Evolutionary conservation across 768 basidiomycete genomes (phyloP), one percentile per base, ranked within the genome.

Genomic region (Termitomyces sp.): DNA sequence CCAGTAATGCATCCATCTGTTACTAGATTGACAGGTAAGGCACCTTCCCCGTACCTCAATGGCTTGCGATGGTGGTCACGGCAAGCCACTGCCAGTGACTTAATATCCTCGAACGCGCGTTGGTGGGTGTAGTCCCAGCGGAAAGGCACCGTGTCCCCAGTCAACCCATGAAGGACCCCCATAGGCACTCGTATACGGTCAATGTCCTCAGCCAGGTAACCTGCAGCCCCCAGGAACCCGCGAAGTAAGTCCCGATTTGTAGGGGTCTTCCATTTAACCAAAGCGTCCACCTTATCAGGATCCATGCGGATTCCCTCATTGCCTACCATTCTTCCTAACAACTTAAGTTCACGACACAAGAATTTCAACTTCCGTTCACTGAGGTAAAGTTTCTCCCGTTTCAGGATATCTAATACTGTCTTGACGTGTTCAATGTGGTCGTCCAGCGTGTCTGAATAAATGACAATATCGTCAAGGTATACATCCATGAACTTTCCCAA

Each of bases 401-500:
- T 22, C 0, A 77, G 53, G 0, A 71, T 62, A 0, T 65, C 47
- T 5, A 78, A 49, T 0, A 75, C 60, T 0, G 53, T 50, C 3
- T 48, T 18, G 1, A 74, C 59, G 55, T 77, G 66, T 13, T 60
- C 15, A 0, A 65, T 41, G 39, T 77, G 76, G 1, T 73, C 71
- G 5, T 70, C 69, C 0, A 71, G 29, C 0, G 67, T 59, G 7
- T 76, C 43, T 0, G 73, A 79, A 59, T 69, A 77, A 15, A 77
- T 71, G 4, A 77, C 53, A 15, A 76, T 73, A 42, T 76, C 70
- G 54, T 77, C 73, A 1, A 76, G 60, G 25, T 29, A 29, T 9
- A 29, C 29, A 29, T 29, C 29, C 29, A 29, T 29, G 29, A 29
- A 29, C 29, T 29, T 29, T 9, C 9, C 29, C 9, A 29, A 29